A percentile compares a stretch with the other conserved stretches of the same genome.
Conservation (phyloP, 2,329 filamentous ascomycete species). For the Samsoniella hepiali region DNA sequence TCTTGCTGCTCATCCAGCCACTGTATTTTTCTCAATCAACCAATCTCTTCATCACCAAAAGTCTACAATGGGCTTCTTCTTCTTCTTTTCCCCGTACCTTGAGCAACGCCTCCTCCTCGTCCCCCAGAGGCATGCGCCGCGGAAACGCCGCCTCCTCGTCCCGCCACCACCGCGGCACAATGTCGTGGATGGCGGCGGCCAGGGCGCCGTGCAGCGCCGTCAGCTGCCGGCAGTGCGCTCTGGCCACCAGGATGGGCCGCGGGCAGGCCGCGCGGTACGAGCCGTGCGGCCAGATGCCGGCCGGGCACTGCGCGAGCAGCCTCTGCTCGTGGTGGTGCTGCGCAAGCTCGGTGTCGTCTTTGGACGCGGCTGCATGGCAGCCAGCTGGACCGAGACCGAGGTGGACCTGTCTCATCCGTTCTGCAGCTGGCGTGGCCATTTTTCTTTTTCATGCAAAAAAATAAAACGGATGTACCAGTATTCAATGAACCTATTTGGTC, state of each 20-base stretch:
- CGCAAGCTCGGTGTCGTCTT: conserved; percentile 10
- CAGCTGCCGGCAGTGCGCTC: conserved; percentile 31
- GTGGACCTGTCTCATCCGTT: conserved; percentile 2
- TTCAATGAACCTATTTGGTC: neutral
- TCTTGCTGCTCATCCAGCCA: neutral
- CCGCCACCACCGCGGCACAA: conserved; percentile 39
- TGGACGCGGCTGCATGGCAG: neutral
- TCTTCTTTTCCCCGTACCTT: conserved; percentile 21
- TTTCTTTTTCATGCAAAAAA: too few species aligned
- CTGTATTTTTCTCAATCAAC: neutral
- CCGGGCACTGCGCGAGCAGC: conserved; percentile 26
- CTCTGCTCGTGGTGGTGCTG: conserved; percentile 23
- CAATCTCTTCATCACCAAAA: too few species aligned
- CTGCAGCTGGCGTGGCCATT: neutral
- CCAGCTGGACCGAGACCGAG: neutral
- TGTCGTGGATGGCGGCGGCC: conserved; percentile 32
- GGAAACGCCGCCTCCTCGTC: conserved; percentile 31
- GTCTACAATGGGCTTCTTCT: too few species aligned
- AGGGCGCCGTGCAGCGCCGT: conserved; percentile 31
- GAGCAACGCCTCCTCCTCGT: conserved; percentile 30
- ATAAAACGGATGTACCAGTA: neutral
- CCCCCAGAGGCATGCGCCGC: conserved; percentile 33
- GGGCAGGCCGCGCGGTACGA: conserved; percentile 30
- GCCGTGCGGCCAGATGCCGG: conserved; percentile 29
- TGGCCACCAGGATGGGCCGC: conserved; percentile 33